Percentiles rank a stretch among this genome's conserved stretches.
phyloP scores from a whole-genome alignment of 257 asterid genomes.

The Capsicum chinense region DNA sequence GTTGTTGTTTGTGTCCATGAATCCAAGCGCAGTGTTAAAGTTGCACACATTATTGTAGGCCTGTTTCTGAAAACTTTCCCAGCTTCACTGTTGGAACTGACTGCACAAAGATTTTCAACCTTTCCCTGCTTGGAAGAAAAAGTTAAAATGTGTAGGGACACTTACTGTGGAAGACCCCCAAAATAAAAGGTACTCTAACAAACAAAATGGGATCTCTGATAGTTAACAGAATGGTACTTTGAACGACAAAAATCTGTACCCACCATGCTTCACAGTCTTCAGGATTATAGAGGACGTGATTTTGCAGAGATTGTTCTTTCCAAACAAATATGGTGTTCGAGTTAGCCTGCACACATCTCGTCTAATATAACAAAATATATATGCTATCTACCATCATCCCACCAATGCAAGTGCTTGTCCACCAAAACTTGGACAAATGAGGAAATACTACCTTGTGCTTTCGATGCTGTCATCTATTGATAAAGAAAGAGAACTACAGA shows the following conservation, averaged over 20 bases:
- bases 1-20: no score
- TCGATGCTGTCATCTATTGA: background rate
- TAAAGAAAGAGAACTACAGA: background rate
- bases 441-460: no score
- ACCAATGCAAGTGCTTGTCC: background rate
- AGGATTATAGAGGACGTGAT: background rate
- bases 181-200: background rate
- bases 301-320: background rate
- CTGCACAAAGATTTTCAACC: background rate
- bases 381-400: background rate
- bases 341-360: no score
- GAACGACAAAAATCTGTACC: constrained; percentile 4
- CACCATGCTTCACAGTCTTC: background rate
- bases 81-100: constrained; percentile 1
- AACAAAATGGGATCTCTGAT: background rate
- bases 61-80: background rate
- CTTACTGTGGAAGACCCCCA: background rate
- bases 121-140: background rate
- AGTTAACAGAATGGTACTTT: constrained; percentile 22
- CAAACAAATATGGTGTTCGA: background rate
- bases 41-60: background rate
- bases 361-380: background rate
- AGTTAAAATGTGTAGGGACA: background rate
- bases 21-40: background rate
- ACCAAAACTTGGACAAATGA: no score